Base-by-base conservation (phyloP, 1,284 basidiomycete genomes). In the Ceratobasidium sp. region DNA sequence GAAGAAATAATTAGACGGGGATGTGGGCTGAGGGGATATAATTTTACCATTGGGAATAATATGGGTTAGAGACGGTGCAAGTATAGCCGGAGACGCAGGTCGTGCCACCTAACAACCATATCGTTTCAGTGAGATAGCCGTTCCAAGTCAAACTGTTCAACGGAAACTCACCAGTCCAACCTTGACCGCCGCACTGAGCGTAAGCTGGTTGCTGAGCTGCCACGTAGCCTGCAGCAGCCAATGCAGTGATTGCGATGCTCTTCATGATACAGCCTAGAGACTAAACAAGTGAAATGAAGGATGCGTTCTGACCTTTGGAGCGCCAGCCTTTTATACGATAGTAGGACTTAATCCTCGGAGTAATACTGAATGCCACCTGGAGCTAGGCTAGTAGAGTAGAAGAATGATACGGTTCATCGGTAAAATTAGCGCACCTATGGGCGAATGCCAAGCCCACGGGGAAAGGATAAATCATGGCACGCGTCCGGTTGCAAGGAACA, bases 71-170 rank as follows among this genome's bases (percentile, higher is more conserved):
- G 64, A 67, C 65, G 3, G 77, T 79, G 73, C 80, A 79, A 61
- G 71, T 78, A 20, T 69, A 78, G 1, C 79, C 79, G 26, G 79
- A 61, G 17, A 79, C 78, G 33, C 79, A 80, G 48, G 78, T 79
- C 1, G 78, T 79, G 5, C 50, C 57, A 50, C 78, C 78, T 33
- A 33, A 33, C 33, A 33, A 33, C 33, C 33, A 33, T 33, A 33
- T 33, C 33, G 33, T 33, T 33, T 33, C 33, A 33, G 33, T 33
- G 33, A 33, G 33, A 33, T 33, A 33, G 33, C 2, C 33, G 33
- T 33, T 33, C 33, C 33, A 33, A 33, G 33, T 33, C 33, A 33
- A 33, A 33, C 33, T 33, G 33, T 33, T 33, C 33, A 33, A 33
- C 33, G 33, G 33, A 33, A 42, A 69, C 65, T 23, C 23, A 75